A percentile compares a stretch with the other conserved stretches of the same genome.
phyloP scores from a whole-genome alignment of 2,329 filamentous ascomycete species.

The Apiospora saccharicola region DNA sequence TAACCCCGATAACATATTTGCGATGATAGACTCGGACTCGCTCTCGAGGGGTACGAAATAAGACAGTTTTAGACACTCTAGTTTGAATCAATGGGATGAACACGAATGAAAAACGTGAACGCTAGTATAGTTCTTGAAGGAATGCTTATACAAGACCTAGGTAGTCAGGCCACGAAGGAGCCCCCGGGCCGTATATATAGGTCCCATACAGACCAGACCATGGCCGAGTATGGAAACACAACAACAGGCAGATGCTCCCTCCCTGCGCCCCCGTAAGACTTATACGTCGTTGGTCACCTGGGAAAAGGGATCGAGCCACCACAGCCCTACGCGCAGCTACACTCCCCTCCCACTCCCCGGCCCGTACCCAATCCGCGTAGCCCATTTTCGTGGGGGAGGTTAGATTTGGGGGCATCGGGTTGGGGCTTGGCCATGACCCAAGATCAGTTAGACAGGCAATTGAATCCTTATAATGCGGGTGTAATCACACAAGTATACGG shows the following conservation, averaged over 20 bases:
- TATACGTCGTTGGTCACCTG: background rate
- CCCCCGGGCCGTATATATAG: background rate
- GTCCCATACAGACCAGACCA: background rate
- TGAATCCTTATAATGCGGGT: background rate
- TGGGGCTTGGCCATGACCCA: background rate
- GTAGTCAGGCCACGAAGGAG: background rate
- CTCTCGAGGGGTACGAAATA: background rate
- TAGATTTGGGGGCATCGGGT: background rate
- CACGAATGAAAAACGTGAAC: background rate
- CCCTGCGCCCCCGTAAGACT: conserved; percentile 17
- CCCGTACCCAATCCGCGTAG: background rate
- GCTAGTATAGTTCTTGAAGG: background rate
- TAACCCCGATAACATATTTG: background rate
- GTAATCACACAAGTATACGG: background rate
- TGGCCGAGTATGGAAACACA: background rate
- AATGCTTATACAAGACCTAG: background rate
- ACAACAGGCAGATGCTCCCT: background rate
- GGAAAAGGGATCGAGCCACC: background rate
- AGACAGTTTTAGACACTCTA: background rate
- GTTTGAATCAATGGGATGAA: background rate
- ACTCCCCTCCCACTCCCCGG: background rate
- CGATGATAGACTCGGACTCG: no score
- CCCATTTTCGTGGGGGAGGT: background rate
- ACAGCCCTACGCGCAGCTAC: background rate
- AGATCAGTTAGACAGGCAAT: background rate